These are phyloP conservation scores for Solanum rostratum DNA, from an alignment of 257 asterid genomes.

Conservation along the genomic window DNA sequence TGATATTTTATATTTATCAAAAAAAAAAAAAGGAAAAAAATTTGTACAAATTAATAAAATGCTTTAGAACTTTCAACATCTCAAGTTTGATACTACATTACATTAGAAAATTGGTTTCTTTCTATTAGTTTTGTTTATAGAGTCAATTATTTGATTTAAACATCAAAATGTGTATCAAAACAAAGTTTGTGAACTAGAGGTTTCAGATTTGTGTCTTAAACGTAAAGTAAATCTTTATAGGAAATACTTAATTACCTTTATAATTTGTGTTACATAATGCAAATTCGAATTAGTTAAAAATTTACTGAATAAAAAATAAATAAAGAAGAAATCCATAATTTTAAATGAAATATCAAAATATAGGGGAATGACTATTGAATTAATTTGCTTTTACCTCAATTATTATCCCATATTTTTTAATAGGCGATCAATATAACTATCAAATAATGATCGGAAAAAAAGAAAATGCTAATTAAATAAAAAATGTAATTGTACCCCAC, in stretches of 20 bases:
- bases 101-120: neutral
- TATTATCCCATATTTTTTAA: neutral
- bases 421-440: neutral
- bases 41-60: neutral
- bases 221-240: neutral
- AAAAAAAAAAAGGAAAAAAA: no score
- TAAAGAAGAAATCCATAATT: neutral
- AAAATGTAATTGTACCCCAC: neutral
- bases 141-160: neutral
- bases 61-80: neutral
- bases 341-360: no score
- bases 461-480: neutral
- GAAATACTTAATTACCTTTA: neutral
- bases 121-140: neutral
- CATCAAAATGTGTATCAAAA: neutral
- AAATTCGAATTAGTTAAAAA: neutral
- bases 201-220: rapidly evolving
- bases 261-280: neutral
- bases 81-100: neutral
- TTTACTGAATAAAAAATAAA: no score
- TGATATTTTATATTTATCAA: neutral
- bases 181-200: neutral
- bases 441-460: neutral
- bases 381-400: neutral
- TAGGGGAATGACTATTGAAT: no score